Evolutionary conservation across 495 filamentous ascomycete genomes (phyloP).

Genomic region (Haplographium delicatum): DNA sequence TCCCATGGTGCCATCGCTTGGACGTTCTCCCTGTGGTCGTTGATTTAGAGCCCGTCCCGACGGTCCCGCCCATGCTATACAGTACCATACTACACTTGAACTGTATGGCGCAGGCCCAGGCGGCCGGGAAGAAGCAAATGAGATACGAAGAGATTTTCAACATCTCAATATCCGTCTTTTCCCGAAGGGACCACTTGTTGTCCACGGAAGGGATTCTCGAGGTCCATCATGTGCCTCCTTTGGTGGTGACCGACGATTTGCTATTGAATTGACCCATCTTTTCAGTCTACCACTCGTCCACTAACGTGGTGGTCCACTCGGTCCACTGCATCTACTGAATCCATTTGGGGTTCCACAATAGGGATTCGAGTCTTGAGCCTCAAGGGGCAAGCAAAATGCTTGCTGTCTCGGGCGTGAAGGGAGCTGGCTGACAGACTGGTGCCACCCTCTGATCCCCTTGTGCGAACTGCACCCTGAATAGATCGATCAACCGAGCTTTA

Average conservation of each 20-base stretch:
- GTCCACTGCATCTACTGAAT: conserved; percentile 1
- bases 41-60: conserved; percentile 4
- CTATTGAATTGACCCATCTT: conserved; percentile 2
- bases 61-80: background rate
- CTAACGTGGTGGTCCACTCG: too few species aligned
- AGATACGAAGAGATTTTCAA: background rate
- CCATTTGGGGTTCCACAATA: background rate
- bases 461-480: background rate
- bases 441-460: conserved; percentile 15
- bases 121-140: conserved; percentile 12
- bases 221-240: background rate
- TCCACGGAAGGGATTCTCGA: background rate
- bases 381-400: conserved; percentile 8
- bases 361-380: conserved; percentile 21
- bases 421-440: background rate
- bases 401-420: conserved; percentile 9
- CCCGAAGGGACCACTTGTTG: background rate
- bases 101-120: conserved; percentile 4
- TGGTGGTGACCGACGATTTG: background rate
- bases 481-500: conserved; percentile 9
- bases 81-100: background rate
- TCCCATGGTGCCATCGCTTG: background rate
- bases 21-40: conserved; percentile 1
- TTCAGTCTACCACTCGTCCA: background rate
- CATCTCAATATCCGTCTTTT: conserved; percentile 6